phyloP scores from a whole-genome alignment of 2,329 filamentous ascomycete genomes.

The Claviceps sp. region DNA sequence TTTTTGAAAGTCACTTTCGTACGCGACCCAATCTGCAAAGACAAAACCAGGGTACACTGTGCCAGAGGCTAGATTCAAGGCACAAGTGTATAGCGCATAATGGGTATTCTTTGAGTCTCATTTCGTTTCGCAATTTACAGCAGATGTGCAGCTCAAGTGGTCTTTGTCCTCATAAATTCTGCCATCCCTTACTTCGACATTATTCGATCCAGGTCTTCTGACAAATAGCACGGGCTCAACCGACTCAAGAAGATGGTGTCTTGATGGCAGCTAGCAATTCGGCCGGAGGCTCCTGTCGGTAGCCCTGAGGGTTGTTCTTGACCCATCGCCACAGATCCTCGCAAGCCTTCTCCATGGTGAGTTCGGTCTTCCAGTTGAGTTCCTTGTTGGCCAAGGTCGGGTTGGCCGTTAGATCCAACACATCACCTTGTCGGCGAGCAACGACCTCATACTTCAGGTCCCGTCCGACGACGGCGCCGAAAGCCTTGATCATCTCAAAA shows the following conservation, averaged over 20 bases:
- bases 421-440: conserved; percentile 71
- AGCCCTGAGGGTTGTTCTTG: conserved; percentile 89
- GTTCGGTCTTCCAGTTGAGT: conserved; percentile 81
- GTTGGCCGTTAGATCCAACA: conserved; percentile 89
- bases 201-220: too few species aligned
- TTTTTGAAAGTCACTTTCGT: too few species aligned
- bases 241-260: conserved; percentile 15
- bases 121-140: background rate
- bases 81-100: background rate
- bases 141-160: background rate
- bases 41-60: background rate
- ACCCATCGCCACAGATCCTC: conserved; percentile 95
- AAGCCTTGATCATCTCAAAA: conserved; percentile 94
- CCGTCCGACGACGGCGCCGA: conserved; percentile 73
- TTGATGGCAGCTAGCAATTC: conserved; percentile 58
- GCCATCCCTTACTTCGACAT: background rate
- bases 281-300: conserved; percentile 79
- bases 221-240: background rate
- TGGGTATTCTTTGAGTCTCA: background rate
- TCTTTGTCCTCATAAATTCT: background rate
- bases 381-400: conserved; percentile 77
- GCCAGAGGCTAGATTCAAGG: background rate
- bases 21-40: too few species aligned
- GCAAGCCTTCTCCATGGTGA: conserved; percentile 85
- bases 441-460: conserved; percentile 80